Base-by-base conservation (phyloP, 805 yeast genomes). In the Yarrowia deformans region DNA sequence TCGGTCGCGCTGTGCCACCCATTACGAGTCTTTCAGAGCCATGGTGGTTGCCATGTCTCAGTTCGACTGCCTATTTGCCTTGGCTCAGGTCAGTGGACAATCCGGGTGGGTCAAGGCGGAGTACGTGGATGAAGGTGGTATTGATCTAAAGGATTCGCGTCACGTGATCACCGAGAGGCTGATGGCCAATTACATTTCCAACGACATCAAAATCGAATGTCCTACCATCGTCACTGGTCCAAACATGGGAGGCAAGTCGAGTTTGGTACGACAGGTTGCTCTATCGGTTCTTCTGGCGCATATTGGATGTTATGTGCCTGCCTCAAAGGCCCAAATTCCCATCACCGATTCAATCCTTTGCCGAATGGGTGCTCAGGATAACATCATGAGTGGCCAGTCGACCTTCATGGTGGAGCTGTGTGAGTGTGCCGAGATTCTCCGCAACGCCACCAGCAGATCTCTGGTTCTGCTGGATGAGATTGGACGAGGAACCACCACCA, bases 161-260 rank as follows among this genome's bases (percentile, higher is more conserved):
- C 89, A 90, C 72, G 93, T 94, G 1, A 84, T 88, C 67, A 83
- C 88, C 10, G 91, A 88, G 73, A 83, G 81, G 14, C 73, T 87
- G 75, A 90, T 93, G 13, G 83, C 95, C 1, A 93, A 92, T 75
- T 86, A 88, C 71, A 83, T 88, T 6, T 69, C 75, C 8, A 84
- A 93, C 80, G 73, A 80, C 7, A 75, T 79, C 8, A 74, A 79
- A n/a, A 76, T 80, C 3, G 82, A 85, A 14, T 81, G 91, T 42
- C 84, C 85, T 0, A 80, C 88, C 68, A 82, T 93, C 16, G 85
- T 93, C 29, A 90, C 97, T 0, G 97, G 97, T 0, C 95, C 96
- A 0, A 90, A 90, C 72, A 90, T 90, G 93, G 97, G 97, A 10
- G 97, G 97, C 4, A 91, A 91, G 75, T 88, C 93, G 8, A 87